These are phyloP conservation scores for Beauveria sp. DNA, from an alignment of 2,329 filamentous ascomycete genomes.

Conservation along the genomic window DNA sequence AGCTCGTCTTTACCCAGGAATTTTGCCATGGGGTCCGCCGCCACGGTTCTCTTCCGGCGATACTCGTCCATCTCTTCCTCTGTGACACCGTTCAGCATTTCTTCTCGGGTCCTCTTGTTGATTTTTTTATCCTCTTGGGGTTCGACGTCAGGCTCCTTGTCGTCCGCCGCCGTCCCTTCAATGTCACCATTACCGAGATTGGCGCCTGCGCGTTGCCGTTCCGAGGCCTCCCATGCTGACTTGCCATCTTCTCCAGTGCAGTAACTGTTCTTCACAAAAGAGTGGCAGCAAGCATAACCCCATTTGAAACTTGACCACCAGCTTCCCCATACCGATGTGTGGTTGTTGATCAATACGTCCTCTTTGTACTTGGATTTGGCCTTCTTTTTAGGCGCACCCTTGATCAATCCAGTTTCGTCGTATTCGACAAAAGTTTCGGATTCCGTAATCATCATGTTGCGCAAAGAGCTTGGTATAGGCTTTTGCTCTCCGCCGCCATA, in stretches of 20 bases:
- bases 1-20: slow-evolving; percentile 67
- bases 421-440: slow-evolving; percentile 90
- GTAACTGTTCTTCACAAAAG: slow-evolving; percentile 90
- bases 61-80: slow-evolving; percentile 86
- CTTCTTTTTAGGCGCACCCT: slow-evolving; percentile 69
- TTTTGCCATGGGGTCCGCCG: slow-evolving; percentile 81
- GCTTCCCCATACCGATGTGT: slow-evolving; percentile 87
- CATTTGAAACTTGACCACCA: slow-evolving; percentile 96
- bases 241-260: slow-evolving; percentile 90
- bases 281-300: slow-evolving; percentile 95
- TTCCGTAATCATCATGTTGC: slow-evolving; percentile 63
- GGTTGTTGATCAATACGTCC: slow-evolving; percentile 82
- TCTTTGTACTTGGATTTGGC: slow-evolving; percentile 89
- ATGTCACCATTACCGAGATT: slow-evolving; percentile 22
- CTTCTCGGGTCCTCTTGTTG: slow-evolving; percentile 69
- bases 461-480: slow-evolving; percentile 51
- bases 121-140: slow-evolving; percentile 22
- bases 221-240: slow-evolving; percentile 68
- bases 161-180: slow-evolving; percentile 18
- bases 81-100: slow-evolving; percentile 69
- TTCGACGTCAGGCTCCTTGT: slow-evolving; percentile 24
- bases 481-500: slow-evolving; percentile 65
- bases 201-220: slow-evolving; percentile 47
- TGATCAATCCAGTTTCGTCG: slow-evolving; percentile 81
- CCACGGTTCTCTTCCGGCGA: slow-evolving; percentile 63